These are phyloP conservation scores for Lactuca saligna DNA, from an alignment of 129 eudicot species.

Conservation along the genomic window DNA sequence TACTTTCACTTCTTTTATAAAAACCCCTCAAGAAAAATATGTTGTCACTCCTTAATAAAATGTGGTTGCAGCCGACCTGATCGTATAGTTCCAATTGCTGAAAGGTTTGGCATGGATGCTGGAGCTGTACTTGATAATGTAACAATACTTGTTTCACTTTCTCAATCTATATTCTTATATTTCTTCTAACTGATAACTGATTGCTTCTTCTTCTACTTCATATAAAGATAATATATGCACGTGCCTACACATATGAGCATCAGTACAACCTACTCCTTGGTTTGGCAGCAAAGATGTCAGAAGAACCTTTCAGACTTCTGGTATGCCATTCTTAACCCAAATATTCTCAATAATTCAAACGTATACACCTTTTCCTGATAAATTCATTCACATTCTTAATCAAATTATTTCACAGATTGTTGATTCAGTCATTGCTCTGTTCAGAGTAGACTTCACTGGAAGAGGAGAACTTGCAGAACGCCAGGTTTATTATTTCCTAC, in stretches of 20 bases:
- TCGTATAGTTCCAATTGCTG: conserved; percentile 97
- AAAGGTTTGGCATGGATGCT: conserved; percentile 97
- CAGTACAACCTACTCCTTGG: conserved; percentile 98
- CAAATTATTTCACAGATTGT: conserved; percentile 52
- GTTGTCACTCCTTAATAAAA: conserved; percentile 41
- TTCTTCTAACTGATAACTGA: conserved; percentile 14
- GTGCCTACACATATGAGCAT: conserved; percentile 98
- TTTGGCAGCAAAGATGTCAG: conserved; percentile 95
- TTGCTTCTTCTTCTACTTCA: neutral
- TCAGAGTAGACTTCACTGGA: conserved; percentile 93
- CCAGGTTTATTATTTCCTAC: conserved; percentile 44
- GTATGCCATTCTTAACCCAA: conserved; percentile 39
- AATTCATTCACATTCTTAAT: neutral
- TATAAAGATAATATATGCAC: conserved; percentile 82
- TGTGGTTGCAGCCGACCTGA: conserved; percentile 79
- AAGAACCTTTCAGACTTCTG: conserved; percentile 94
- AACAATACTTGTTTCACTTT: conserved; percentile 18
- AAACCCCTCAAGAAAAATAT: neutral
- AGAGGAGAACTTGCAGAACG: conserved; percentile 99
- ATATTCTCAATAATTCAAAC: neutral
- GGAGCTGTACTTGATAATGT: conserved; percentile 99
- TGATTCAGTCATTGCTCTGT: conserved; percentile 82
- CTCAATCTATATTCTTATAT: neutral
- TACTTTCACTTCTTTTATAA: neutral
- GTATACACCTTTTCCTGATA: neutral